Base-by-base conservation (phyloP, 495 filamentous ascomycete genomes). In the Beverwykella pulmonaria region DNA sequence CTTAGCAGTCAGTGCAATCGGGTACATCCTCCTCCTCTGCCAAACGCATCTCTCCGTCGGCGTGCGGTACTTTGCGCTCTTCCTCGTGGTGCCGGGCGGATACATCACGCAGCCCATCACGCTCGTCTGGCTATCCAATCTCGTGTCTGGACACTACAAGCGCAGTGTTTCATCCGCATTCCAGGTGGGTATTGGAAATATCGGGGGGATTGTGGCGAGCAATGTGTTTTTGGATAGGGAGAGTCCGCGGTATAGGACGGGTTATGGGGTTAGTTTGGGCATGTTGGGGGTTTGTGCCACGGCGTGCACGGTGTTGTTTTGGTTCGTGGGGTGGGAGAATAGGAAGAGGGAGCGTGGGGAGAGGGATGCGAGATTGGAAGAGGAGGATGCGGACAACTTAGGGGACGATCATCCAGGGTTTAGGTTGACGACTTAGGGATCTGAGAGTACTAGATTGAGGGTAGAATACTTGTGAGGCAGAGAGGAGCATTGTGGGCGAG, bases 391-490 rank as follows among this genome's bases (percentile, higher is more conserved):
- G 19, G 75, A 81, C 52, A 87, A 87, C 65, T 75, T 87, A 58
- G 86, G 85, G 0, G 86, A 88, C 69, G 83, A 82, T 58, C 83
- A 86, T 75, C 86, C 85, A 46, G 52, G 41, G 10, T 69, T 64
- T 22, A 59, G 66, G 47, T 27, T 59, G 46, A 60, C 66, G 30
- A 69, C 60, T 9, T 54, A 25, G 19, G 52, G 49, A 48, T 5
- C n/a, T n/a, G 44, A n/a, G n/a, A n/a, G 20, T 6, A 23, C n/a
- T 5, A 48, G 44, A n/a, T 17, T 5, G 44, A 48, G 30, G 12
- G 5, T 4, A 12, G 12, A 12, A 34, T 12, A 5, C 30, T 5
- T 5, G 4, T 34, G 30, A 34, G 20, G n/a, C 6, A 17, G 20
- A 23, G 20, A 17, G 5, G 44, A n/a, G n/a, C 6, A 48, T 23